Percentiles rank a stretch among this genome's conserved stretches.
These are phyloP conservation scores for Neurospora cerealis DNA, from an alignment of 495 filamentous ascomycete species.

Conservation along the genomic window DNA sequence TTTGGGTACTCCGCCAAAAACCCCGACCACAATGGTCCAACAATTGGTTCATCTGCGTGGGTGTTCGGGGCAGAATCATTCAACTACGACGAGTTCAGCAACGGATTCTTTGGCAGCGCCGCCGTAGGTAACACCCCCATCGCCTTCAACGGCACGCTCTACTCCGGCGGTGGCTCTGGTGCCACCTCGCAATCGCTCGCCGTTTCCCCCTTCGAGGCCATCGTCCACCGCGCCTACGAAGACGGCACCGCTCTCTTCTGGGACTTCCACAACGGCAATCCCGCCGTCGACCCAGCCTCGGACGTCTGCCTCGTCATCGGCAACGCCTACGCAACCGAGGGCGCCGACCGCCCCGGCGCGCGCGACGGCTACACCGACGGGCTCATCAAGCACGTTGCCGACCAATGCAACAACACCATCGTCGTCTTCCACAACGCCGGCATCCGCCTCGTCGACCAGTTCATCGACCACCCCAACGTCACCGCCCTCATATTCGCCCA, in stretches of 20 bases:
- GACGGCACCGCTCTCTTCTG: conserved; percentile 47
- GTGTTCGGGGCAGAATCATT: conserved; percentile 26
- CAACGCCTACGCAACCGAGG: conserved; percentile 52
- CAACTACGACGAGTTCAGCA: conserved; percentile 16
- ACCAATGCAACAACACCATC: conserved; percentile 49
- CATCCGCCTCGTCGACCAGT: conserved; percentile 46
- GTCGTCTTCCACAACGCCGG: conserved; percentile 54
- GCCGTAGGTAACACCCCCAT: conserved; percentile 13
- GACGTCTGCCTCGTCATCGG: conserved; percentile 60
- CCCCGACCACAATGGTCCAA: conserved; percentile 29
- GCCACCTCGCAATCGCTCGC: conserved; percentile 44
- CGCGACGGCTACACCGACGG: conserved; percentile 45
- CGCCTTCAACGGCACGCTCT: conserved; percentile 42
- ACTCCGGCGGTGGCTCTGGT: conserved; percentile 51
- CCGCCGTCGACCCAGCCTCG: conserved; percentile 36
- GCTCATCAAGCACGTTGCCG: conserved; percentile 47
- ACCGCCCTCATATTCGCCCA: conserved; percentile 53
- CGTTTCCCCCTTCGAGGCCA: conserved; percentile 48
- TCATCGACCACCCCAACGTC: conserved; percentile 51
- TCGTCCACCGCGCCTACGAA: conserved; percentile 40
- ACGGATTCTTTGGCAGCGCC: conserved; percentile 9
- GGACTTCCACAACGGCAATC: conserved; percentile 32
- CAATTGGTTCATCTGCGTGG: conserved; percentile 25
- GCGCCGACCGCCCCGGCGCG: conserved; percentile 29
- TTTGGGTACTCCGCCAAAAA: conserved; percentile 42